Conservation (phyloP, 352 stramenopile species). For the Phytophthora crassamura region DNA sequence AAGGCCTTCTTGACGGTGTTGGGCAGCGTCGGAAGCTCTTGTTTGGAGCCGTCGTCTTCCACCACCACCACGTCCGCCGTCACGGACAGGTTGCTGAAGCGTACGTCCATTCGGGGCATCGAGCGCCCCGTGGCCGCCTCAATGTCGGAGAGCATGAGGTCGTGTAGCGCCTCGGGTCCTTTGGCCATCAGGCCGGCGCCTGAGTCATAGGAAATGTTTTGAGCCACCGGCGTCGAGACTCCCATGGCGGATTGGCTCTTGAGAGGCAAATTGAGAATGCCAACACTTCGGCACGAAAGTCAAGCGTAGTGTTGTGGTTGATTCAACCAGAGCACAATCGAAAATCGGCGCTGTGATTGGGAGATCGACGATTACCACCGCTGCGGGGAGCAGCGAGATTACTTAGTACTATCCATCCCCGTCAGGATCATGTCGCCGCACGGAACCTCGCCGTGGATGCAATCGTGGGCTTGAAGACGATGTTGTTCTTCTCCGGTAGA, state of each 20-base stretch:
- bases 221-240: slow-evolving; percentile 10
- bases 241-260: slow-evolving; percentile 13
- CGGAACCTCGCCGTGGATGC: too few species aligned
- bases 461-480: too few species aligned
- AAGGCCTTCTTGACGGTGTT: slow-evolving; percentile 34
- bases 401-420: too few species aligned
- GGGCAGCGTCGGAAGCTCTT: slow-evolving; percentile 41
- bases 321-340: too few species aligned
- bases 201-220: slow-evolving; percentile 24
- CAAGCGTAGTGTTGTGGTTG: too few species aligned
- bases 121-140: slow-evolving; percentile 26
- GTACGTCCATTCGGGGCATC: slow-evolving; percentile 42
- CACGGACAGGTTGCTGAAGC: slow-evolving; percentile 26
- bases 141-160: slow-evolving; percentile 24
- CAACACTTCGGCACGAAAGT: too few species aligned
- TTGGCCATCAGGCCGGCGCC: slow-evolving; percentile 30
- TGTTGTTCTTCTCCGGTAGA: too few species aligned
- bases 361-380: too few species aligned
- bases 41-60: slow-evolving; percentile 14
- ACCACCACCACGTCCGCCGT: slow-evolving; percentile 29
- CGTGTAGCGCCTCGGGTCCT: slow-evolving; percentile 36
- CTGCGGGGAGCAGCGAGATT: too few species aligned
- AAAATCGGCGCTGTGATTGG: too few species aligned
- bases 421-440: too few species aligned
- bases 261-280: slow-evolving; percentile 26